A percentile compares a stretch with the other conserved stretches of the same genome.
phyloP scores from a whole-genome alignment of 768 basidiomycete species.

The Tubosaeta brunneosetosa region DNA sequence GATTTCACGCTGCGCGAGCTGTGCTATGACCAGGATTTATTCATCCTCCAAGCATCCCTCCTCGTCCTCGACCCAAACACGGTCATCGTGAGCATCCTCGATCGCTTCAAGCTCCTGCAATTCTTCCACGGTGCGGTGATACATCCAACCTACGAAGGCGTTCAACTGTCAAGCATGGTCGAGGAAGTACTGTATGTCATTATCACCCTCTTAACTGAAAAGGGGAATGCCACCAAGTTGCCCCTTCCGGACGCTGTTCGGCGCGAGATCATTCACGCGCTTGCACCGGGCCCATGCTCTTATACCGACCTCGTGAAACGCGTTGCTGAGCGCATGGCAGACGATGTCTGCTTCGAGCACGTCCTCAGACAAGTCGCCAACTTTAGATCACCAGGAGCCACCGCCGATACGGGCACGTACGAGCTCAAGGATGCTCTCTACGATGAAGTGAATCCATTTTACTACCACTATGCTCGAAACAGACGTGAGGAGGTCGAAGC shows the following conservation, averaged over 20 bases:
- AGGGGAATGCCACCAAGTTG: constrained; percentile 66
- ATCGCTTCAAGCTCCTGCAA: constrained; percentile 76
- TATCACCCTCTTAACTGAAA: constrained; percentile 83
- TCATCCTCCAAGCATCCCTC: constrained; percentile 82
- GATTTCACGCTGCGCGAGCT: constrained; percentile 94
- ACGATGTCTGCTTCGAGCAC: constrained; percentile 76
- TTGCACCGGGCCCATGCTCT: constrained; percentile 81
- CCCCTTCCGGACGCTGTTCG: constrained; percentile 60
- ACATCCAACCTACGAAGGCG: constrained; percentile 59
- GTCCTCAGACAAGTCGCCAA: constrained; percentile 74
- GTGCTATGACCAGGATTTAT: constrained; percentile 94
- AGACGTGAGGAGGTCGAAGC: constrained; percentile 88
- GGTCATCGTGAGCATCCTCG: constrained; percentile 81
- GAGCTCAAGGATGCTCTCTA: constrained; percentile 79
- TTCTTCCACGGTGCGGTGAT: constrained; percentile 68
- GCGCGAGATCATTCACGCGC: constrained; percentile 84
- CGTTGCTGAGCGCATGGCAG: constrained; percentile 83
- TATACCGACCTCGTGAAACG: constrained; percentile 91
- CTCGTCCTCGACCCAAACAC: constrained; percentile 72
- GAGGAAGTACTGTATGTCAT: constrained; percentile 89
- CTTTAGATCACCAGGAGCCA: constrained; percentile 76
- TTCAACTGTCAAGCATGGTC: constrained; percentile 77
- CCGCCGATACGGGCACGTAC: constrained; percentile 79
- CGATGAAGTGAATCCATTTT: constrained; percentile 91
- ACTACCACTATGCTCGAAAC: constrained; percentile 93